phyloP scores from a whole-genome alignment of 352 stramenopile genomes.

The Pythium phragmitis region DNA sequence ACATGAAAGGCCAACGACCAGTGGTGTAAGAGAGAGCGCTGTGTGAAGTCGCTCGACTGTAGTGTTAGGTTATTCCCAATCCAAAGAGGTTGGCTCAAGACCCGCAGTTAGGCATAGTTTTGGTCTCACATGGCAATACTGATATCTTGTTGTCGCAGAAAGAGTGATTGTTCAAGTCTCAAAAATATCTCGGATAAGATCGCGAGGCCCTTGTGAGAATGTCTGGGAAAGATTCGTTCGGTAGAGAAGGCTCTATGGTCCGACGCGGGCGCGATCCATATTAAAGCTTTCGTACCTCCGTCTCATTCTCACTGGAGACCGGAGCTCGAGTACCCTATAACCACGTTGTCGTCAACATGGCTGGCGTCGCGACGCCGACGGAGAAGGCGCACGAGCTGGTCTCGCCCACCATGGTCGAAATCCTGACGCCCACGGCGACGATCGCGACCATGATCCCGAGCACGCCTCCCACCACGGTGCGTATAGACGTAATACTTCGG shows the following conservation, averaged over 20 bases:
- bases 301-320: background rate
- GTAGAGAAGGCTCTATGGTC: too few relatives aligned
- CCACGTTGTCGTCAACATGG: slow-evolving; percentile 6
- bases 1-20: background rate
- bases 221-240: background rate
- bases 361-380: slow-evolving; percentile 18
- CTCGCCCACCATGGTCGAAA: slow-evolving; percentile 20
- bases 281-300: too few relatives aligned
- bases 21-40: slow-evolving; percentile 3
- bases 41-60: background rate
- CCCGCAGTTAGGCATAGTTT: background rate
- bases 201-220: background rate
- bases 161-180: background rate
- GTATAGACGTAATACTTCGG: background rate
- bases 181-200: background rate
- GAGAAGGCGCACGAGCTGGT: slow-evolving; percentile 2
- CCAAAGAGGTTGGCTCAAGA: too few relatives aligned
- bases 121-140: background rate
- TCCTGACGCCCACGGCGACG: slow-evolving; percentile 17
- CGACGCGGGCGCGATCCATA: background rate
- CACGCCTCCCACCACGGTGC: background rate
- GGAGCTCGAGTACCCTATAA: too few relatives aligned
- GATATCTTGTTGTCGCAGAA: background rate
- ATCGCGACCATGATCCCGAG: slow-evolving; percentile 6
- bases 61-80: background rate